Percentiles rank a stretch among this genome's conserved stretches.
Conservation (phyloP, 2,329 filamentous ascomycete species). For the Mariannaea sp. region DNA sequence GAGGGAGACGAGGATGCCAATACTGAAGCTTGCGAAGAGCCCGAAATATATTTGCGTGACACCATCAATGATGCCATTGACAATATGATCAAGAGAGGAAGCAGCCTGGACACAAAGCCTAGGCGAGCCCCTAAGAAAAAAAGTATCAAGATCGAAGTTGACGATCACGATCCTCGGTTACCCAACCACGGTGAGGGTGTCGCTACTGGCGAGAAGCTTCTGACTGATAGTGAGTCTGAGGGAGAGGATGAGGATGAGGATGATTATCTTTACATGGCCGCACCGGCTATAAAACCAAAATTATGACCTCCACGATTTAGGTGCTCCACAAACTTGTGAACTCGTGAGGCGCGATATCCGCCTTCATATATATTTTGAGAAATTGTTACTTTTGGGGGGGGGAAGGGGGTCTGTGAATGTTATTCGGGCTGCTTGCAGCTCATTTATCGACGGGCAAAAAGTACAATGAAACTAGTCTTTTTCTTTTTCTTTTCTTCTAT, state of each 20-base stretch:
- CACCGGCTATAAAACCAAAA: neutral
- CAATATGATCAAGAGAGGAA: neutral
- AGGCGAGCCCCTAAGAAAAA: neutral
- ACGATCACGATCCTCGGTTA: neutral
- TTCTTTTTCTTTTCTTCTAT: too few relatives aligned
- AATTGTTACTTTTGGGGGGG: too few relatives aligned
- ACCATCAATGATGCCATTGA: neutral
- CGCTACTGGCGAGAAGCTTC: neutral
- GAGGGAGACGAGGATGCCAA: neutral
- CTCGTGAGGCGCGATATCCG: too few relatives aligned
- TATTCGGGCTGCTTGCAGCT: too few relatives aligned
- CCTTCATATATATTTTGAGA: too few relatives aligned
- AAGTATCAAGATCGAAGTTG: neutral
- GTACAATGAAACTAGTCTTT: too few relatives aligned
- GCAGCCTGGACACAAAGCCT: neutral
- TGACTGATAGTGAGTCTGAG: neutral
- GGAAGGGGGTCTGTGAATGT: too few relatives aligned
- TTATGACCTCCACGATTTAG: neutral
- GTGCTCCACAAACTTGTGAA: too few relatives aligned
- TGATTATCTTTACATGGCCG: neutral
- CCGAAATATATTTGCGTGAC: neutral
- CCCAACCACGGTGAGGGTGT: neutral
- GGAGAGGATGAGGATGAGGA: neutral
- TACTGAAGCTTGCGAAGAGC: neutral
- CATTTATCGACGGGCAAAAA: too few relatives aligned